phyloP scores from a whole-genome alignment of 306 rosid genomes.

The Begonia masoniana region DNA sequence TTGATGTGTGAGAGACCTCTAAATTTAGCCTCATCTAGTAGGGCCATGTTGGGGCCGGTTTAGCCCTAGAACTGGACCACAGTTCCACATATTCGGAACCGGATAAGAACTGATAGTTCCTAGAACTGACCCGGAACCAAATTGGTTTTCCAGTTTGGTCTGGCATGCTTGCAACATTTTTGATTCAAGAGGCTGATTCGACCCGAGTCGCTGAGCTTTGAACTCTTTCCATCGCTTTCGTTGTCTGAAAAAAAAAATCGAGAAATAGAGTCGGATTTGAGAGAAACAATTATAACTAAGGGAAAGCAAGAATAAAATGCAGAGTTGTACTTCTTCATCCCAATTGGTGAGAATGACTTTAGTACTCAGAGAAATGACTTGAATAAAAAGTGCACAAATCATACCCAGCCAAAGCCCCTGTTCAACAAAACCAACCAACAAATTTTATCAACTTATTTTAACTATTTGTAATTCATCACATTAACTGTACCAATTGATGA shows the following conservation, averaged over 20 bases:
- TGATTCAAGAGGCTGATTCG: constrained; percentile 14
- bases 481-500: too few species aligned
- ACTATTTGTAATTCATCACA: too few species aligned
- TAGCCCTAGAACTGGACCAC: too few species aligned
- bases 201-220: constrained; percentile 16
- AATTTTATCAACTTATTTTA: not conserved
- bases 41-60: too few species aligned
- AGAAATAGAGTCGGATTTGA: not conserved
- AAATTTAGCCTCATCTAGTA: not conserved
- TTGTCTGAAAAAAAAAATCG: constrained; percentile 18
- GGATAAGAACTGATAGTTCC: too few species aligned
- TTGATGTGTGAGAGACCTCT: not conserved
- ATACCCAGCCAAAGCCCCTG: constrained; percentile 81
- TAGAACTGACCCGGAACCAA: too few species aligned
- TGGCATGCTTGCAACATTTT: not conserved
- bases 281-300: not conserved
- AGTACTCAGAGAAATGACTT: constrained; percentile 27
- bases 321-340: constrained; percentile 40
- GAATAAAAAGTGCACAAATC: constrained; percentile 52
- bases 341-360: constrained; percentile 49
- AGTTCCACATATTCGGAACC: too few species aligned
- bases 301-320: not conserved
- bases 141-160: too few species aligned
- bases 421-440: not conserved
- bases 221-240: constrained; percentile 46